Percentiles rank a stretch among this genome's conserved stretches.
Conservation (phyloP, 78 protist genomes). For the Dictyostelium intermedium region DNA sequence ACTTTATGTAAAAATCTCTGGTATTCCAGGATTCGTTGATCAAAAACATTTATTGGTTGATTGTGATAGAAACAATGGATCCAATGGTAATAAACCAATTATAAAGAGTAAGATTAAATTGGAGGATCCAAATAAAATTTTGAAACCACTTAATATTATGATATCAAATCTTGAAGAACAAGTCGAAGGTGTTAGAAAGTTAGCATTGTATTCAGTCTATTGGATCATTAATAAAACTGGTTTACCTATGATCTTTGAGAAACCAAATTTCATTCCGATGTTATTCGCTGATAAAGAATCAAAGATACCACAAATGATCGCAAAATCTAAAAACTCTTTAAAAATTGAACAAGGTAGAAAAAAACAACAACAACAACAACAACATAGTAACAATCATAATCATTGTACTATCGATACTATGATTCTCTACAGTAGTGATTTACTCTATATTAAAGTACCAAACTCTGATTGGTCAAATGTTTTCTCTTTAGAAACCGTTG, state of each 20-base stretch:
- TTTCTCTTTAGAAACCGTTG: slow-evolving; percentile 51
- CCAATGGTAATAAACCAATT: slow-evolving; percentile 3
- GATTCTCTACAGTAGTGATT: slow-evolving; percentile 16
- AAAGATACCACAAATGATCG: slow-evolving; percentile 42
- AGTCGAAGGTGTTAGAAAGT: slow-evolving; percentile 21
- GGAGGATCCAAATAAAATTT: slow-evolving; percentile 4
- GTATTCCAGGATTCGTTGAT: slow-evolving; percentile 45
- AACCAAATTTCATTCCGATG: slow-evolving; percentile 43
- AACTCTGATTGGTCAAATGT: slow-evolving; percentile 27
- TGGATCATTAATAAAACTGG: slow-evolving; percentile 51
- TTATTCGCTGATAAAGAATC: slow-evolving; percentile 11
- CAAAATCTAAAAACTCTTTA: background rate
- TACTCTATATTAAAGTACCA: slow-evolving; percentile 32
- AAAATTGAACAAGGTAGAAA: background rate
- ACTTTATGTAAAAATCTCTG: slow-evolving; percentile 2
- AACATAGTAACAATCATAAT: background rate
- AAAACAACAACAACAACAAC: background rate
- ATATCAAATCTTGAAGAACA: slow-evolving; percentile 40
- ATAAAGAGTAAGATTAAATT: slow-evolving; percentile 14
- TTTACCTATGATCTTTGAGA: slow-evolving; percentile 44
- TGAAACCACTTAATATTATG: slow-evolving; percentile 53
- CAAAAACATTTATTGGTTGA: slow-evolving; percentile 13
- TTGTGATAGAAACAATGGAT: background rate
- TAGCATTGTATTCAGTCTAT: slow-evolving; percentile 30
- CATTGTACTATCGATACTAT: slow-evolving; percentile 34